These are phyloP conservation scores for Monosporascus sp. DNA, from an alignment of 2,329 filamentous ascomycete species.

Conservation along the genomic window DNA sequence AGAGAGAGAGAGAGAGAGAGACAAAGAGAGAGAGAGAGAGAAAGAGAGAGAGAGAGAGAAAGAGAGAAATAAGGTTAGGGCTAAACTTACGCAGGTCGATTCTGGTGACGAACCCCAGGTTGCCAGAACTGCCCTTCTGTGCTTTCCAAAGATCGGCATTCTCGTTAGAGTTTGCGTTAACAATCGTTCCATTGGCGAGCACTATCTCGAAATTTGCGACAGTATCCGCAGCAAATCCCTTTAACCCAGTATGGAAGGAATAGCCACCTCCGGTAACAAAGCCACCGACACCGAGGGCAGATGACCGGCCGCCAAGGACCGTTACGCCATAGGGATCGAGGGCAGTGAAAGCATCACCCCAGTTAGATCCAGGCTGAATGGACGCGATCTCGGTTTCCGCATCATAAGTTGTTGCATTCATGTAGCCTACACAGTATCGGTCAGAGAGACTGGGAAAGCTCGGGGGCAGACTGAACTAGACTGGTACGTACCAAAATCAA, in stretches of 20 bases:
- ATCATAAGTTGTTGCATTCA: slow-evolving; percentile 27
- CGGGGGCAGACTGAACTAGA: background rate
- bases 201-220: slow-evolving; percentile 36
- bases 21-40: no score
- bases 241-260: slow-evolving; percentile 17
- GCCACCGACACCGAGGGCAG: slow-evolving; percentile 22
- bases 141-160: slow-evolving; percentile 34
- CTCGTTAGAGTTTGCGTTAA: slow-evolving; percentile 28
- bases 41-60: no score
- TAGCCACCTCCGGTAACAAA: slow-evolving; percentile 22
- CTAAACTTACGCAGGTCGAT: slow-evolving; percentile 2
- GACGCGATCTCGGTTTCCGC: slow-evolving; percentile 19
- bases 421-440: slow-evolving; percentile 10
- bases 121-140: slow-evolving; percentile 35
- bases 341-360: slow-evolving; percentile 18
- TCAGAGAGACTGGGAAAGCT: background rate
- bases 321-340: slow-evolving; percentile 19
- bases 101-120: slow-evolving; percentile 29
- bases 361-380: slow-evolving; percentile 23
- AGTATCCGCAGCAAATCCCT: slow-evolving; percentile 36
- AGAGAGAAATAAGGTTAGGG: background rate
- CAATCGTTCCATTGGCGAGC: slow-evolving; percentile 32
- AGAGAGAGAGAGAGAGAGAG: no score
- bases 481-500: slow-evolving; percentile 14
- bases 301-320: slow-evolving; percentile 19